Evolutionary conservation across 495 filamentous ascomycete genomes (phyloP).

Genomic region (Tuber calosporum): DNA sequence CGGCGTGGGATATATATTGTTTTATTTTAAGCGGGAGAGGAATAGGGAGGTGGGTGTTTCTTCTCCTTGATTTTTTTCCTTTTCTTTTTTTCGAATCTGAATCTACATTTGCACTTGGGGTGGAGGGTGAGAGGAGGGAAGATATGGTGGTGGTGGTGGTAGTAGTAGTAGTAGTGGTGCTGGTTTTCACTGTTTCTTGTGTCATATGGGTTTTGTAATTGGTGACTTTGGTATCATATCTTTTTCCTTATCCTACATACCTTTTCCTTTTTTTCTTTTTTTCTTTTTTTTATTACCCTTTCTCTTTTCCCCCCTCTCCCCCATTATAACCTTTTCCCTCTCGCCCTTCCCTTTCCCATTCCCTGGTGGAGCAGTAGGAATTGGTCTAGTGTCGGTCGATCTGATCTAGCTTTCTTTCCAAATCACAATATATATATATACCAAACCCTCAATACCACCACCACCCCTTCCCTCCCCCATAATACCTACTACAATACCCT

Average conservation of each 20-base stretch:
- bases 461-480: neutral
- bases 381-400: neutral
- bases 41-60: conserved; percentile 15
- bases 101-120: neutral
- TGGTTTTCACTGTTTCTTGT: neutral
- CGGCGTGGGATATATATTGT: conserved; percentile 47
- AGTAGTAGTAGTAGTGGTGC: neutral
- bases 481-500: neutral
- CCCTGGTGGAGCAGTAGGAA: neutral
- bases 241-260: too few species aligned
- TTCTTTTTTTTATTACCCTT: neutral
- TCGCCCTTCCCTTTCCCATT: neutral
- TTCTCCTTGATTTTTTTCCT: neutral
- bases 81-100: neutral
- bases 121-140: neutral
- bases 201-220: neutral
- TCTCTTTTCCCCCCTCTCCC: neutral
- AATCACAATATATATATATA: neutral
- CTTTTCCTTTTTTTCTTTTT: conserved; percentile 17
- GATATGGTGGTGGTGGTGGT: neutral
- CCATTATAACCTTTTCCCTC: too few species aligned
- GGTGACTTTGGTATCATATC: neutral
- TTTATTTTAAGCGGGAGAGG: conserved; percentile 38
- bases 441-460: conserved; percentile 7
- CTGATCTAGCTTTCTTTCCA: neutral